These are phyloP conservation scores for Aspergillus wentii DNA, from an alignment of 495 filamentous ascomycete genomes.

Conservation along the genomic window DNA sequence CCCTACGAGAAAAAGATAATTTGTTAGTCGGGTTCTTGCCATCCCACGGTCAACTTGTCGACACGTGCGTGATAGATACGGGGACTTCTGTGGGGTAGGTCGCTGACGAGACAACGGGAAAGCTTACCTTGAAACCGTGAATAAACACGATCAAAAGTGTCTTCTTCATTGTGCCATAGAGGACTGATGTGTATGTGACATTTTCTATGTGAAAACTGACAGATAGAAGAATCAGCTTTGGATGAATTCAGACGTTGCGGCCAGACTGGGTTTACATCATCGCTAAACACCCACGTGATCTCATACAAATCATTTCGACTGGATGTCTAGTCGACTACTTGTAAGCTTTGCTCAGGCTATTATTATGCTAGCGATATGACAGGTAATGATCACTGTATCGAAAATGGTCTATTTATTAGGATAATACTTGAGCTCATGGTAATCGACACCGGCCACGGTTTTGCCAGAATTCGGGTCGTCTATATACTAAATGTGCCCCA, in stretches of 20 bases:
- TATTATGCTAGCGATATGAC: too few relatives aligned
- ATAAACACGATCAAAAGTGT: slow-evolving; percentile 89
- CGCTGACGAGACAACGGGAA: too few relatives aligned
- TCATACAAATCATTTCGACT: too few relatives aligned
- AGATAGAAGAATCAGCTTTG: not conserved
- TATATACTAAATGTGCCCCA: too few relatives aligned
- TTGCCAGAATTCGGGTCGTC: too few relatives aligned
- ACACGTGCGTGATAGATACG: not conserved
- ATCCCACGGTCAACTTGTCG: slow-evolving; percentile 2
- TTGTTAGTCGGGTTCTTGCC: slow-evolving; percentile 1
- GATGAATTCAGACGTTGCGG: not conserved
- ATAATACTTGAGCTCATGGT: too few relatives aligned
- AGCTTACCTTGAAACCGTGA: slow-evolving; percentile 89
- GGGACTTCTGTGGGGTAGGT: slow-evolving; percentile 6
- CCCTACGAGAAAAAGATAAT: slow-evolving; percentile 49
- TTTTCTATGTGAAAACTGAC: slow-evolving; percentile 1
- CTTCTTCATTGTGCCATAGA: slow-evolving; percentile 63
- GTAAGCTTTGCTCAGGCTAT: too few relatives aligned
- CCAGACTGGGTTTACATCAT: not conserved
- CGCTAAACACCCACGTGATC: too few relatives aligned
- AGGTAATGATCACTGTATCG: too few relatives aligned
- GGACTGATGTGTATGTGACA: not conserved
- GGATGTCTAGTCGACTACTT: too few relatives aligned
- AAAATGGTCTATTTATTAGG: too few relatives aligned
- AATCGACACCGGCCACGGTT: too few relatives aligned